These are phyloP conservation scores for Stygiomarasmius scandens DNA, from an alignment of 1,284 basidiomycete species.

Conservation along the genomic window DNA sequence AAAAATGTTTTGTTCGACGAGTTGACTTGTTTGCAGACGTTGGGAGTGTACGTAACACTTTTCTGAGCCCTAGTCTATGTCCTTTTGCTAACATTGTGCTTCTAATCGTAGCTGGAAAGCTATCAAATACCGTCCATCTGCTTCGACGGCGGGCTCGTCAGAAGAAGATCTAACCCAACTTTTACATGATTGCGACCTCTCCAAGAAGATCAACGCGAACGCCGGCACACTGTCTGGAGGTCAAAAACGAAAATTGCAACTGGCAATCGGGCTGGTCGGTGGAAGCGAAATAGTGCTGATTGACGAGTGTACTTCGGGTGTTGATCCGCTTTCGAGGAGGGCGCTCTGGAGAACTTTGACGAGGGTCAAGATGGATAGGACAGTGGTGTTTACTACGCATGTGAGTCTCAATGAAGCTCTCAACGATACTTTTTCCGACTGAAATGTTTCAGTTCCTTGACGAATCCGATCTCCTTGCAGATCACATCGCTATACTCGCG, in stretches of 20 bases:
- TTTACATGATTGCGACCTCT: constrained; percentile 71
- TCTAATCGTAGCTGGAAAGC: constrained; percentile 50
- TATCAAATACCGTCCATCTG: constrained; percentile 53
- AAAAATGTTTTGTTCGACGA: constrained; percentile 84
- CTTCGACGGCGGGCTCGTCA: constrained; percentile 41
- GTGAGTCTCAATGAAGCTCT: constrained; percentile 34
- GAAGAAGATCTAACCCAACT: constrained; percentile 65
- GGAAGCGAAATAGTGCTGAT: constrained; percentile 60
- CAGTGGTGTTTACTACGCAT: constrained; percentile 73
- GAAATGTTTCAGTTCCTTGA: constrained; percentile 60
- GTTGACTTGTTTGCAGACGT: constrained; percentile 72
- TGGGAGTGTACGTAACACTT: constrained; percentile 49
- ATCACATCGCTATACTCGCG: constrained; percentile 74
- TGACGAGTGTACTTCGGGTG: constrained; percentile 69
- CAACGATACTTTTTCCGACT: background rate
- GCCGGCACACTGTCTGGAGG: constrained; percentile 73
- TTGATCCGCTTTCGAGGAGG: constrained; percentile 78
- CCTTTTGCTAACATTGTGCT: background rate
- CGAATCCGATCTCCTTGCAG: constrained; percentile 79
- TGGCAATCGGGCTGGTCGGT: constrained; percentile 77
- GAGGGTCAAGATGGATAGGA: constrained; percentile 64
- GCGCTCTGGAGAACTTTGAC: constrained; percentile 78
- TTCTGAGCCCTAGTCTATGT: background rate
- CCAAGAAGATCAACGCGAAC: constrained; percentile 65
- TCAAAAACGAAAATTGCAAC: constrained; percentile 81